Conservation (phyloP, 2,329 filamentous ascomycete species). For the Fusarium sp. region DNA sequence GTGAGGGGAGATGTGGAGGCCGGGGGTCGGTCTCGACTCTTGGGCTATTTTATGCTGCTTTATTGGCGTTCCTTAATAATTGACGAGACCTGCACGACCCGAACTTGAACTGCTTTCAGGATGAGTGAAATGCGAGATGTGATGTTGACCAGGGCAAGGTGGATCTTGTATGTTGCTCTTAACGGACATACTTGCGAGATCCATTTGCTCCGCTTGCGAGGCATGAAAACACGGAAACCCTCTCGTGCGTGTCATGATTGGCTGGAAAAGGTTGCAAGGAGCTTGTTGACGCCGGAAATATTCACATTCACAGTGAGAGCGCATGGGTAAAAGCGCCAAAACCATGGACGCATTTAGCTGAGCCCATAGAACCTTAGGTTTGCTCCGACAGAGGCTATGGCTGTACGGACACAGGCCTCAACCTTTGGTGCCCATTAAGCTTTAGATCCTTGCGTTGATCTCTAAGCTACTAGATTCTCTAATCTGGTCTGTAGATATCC, state of each 20-base stretch:
- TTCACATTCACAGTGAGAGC: background rate
- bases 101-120: background rate
- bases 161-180: background rate
- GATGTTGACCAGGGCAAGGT: background rate
- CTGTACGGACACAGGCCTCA: background rate
- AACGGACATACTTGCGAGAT: background rate
- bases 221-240: background rate
- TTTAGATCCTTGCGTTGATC: background rate
- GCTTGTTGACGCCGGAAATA: background rate
- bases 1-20: background rate
- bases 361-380: background rate
- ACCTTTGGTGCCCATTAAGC: background rate
- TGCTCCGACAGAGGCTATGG: background rate
- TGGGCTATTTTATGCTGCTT: background rate
- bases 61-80: slow-evolving; percentile 2
- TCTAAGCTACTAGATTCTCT: background rate
- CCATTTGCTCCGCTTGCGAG: background rate
- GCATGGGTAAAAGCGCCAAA: background rate
- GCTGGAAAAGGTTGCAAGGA: background rate
- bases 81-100: background rate
- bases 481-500: background rate
- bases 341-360: background rate
- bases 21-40: slow-evolving; percentile 19
- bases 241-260: background rate
- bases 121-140: background rate